These are phyloP conservation scores for Dichotomopilus funicola DNA, from an alignment of 2,329 filamentous ascomycete species.

Conservation along the genomic window DNA sequence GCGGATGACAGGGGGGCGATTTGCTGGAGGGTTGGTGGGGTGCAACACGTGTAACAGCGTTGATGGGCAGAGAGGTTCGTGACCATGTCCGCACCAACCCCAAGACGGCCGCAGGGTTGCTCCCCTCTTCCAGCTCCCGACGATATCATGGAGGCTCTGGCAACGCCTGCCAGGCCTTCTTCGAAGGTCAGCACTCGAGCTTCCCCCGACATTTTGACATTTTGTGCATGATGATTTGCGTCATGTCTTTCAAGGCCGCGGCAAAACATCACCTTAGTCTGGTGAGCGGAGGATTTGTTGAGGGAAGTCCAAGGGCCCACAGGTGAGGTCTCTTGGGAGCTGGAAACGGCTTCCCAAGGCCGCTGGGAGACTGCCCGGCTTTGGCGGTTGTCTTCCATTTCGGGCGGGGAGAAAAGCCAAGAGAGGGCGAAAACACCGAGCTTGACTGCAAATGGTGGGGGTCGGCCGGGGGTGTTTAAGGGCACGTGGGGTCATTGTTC, in stretches of 20 bases:
- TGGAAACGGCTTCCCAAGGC: no score
- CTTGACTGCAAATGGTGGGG: slow-evolving; percentile 1
- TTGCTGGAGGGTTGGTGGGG: slow-evolving; percentile 12
- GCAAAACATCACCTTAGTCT: neutral
- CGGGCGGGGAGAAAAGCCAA: neutral
- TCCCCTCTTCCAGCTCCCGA: no score
- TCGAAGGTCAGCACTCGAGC: neutral
- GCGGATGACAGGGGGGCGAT: neutral
- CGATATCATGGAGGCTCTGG: no score
- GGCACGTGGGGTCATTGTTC: neutral
- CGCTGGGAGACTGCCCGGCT: no score
- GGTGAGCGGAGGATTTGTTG: no score
- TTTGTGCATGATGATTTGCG: slow-evolving; percentile 1
- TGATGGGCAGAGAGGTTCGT: slow-evolving; percentile 11
- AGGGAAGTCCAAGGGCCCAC: no score
- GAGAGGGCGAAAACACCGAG: neutral
- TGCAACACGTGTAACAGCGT: slow-evolving; percentile 21
- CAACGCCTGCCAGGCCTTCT: no score
- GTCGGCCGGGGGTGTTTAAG: neutral
- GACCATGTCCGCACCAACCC: slow-evolving; percentile 10
- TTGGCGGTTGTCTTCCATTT: neutral
- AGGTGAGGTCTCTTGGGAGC: no score
- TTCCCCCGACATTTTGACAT: neutral
- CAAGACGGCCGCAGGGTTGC: neutral
- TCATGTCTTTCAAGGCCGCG: neutral